These are phyloP conservation scores for Colletotrichum sojae DNA, from an alignment of 2,329 filamentous ascomycete species.

Conservation along the genomic window DNA sequence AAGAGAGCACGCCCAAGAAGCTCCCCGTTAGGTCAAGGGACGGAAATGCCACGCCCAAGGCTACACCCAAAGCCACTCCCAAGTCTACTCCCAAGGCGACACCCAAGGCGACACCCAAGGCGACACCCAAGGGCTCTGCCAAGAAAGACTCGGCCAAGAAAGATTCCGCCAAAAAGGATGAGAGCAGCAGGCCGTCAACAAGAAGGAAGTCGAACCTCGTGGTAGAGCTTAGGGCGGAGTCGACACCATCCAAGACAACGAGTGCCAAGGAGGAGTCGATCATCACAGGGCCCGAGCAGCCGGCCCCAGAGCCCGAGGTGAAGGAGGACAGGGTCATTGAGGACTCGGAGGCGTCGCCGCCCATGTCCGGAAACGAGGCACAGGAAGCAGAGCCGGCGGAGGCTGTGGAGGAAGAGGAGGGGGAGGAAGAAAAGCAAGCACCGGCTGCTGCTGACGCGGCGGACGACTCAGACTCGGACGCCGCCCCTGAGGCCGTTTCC, in stretches of 20 bases:
- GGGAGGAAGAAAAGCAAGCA: slow-evolving; percentile 42
- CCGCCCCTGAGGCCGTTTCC: slow-evolving; percentile 73
- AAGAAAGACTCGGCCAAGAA: slow-evolving; percentile 26
- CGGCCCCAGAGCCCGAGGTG: slow-evolving; percentile 36
- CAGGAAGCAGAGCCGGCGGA: slow-evolving; percentile 4
- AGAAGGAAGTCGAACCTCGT: slow-evolving; percentile 32
- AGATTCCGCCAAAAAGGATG: slow-evolving; percentile 25
- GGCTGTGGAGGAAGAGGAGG: slow-evolving; percentile 37
- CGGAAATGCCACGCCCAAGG: slow-evolving; percentile 23
- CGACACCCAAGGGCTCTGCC: slow-evolving; percentile 21
- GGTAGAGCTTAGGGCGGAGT: slow-evolving; percentile 32
- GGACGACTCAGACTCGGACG: slow-evolving; percentile 65
- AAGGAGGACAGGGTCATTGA: slow-evolving; percentile 35
- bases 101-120: slow-evolving; percentile 36
- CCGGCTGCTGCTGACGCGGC: slow-evolving; percentile 54
- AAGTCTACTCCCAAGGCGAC: slow-evolving; percentile 15
- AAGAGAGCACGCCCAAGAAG: slow-evolving; percentile 14
- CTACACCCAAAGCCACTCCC: slow-evolving; percentile 44
- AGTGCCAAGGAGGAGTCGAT: slow-evolving; percentile 17
- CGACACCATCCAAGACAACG: slow-evolving; percentile 4
- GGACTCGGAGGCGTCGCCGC: slow-evolving; percentile 34
- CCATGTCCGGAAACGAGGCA: slow-evolving; percentile 15
- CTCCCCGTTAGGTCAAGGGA: neutral
- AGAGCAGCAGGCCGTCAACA: slow-evolving; percentile 25
- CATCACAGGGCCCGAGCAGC: slow-evolving; percentile 39